Percentiles rank a stretch among this genome's conserved stretches.
Conservation (phyloP, 345 rosid genomes). For the Viola odorata region DNA sequence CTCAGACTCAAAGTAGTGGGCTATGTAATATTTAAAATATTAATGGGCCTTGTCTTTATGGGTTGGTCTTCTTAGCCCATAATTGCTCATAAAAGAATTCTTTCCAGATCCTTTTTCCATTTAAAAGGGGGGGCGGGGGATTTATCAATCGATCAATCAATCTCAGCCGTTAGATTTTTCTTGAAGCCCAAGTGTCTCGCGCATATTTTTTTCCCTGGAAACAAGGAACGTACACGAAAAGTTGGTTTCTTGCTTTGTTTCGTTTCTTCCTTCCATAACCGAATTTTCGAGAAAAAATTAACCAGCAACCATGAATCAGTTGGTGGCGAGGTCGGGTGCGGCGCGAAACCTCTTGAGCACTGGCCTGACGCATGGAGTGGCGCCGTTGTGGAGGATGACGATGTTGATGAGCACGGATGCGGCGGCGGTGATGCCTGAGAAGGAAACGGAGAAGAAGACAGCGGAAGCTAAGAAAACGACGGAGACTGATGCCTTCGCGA, state of each 20-base stretch:
- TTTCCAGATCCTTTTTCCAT: too few relatives aligned
- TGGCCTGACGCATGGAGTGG: background rate
- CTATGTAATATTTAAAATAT: too few relatives aligned
- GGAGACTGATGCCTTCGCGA: conserved; percentile 6
- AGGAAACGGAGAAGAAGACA: background rate
- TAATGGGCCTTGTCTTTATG: too few relatives aligned
- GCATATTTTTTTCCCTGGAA: background rate
- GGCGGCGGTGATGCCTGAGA: background rate
- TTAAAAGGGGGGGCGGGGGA: too few relatives aligned
- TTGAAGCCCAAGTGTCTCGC: conserved; percentile 1
- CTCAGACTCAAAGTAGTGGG: too few relatives aligned
- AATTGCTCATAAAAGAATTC: too few relatives aligned
- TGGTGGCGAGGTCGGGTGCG: background rate
- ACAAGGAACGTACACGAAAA: background rate
- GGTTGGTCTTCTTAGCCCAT: too few relatives aligned
- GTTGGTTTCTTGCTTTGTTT: background rate
- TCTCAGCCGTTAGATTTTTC: background rate
- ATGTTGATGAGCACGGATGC: background rate
- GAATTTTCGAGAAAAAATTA: background rate
- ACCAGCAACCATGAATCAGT: background rate
- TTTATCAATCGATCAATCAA: too few relatives aligned
- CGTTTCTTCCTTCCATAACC: background rate
- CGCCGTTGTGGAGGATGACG: background rate
- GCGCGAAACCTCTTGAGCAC: background rate
- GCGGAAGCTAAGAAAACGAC: background rate